Conservation (phyloP, 2,329 filamentous ascomycete genomes). For the Chaetomium sp. region DNA sequence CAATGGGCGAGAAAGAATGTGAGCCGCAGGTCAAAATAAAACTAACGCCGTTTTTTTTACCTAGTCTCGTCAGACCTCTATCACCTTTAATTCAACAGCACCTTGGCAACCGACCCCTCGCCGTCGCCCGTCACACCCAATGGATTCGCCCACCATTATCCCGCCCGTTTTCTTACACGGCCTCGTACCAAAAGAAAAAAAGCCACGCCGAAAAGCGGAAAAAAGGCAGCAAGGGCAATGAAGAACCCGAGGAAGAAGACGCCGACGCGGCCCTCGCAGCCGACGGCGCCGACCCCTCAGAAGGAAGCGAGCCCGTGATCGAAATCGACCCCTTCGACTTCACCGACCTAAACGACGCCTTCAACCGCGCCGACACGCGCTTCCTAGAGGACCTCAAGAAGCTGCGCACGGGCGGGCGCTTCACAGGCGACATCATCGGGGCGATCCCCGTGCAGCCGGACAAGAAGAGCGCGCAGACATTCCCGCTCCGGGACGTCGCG, state of each 20-base stretch:
- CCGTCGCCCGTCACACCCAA: neutral
- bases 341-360: constrained; percentile 40
- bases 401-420: constrained; percentile 42
- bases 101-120: constrained; percentile 1
- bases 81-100: neutral
- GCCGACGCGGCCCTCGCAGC: neutral
- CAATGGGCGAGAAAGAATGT: neutral
- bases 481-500: constrained; percentile 49
- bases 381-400: constrained; percentile 36
- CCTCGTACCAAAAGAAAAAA: constrained; percentile 2
- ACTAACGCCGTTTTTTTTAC: neutral
- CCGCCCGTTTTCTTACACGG: constrained; percentile 16
- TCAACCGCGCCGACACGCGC: constrained; percentile 36
- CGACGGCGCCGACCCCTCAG: neutral
- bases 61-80: no score
- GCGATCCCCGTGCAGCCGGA: constrained; percentile 32
- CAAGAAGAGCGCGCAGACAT: constrained; percentile 29
- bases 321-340: constrained; percentile 44
- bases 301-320: constrained; percentile 27
- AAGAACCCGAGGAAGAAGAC: neutral
- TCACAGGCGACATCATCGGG: constrained; percentile 46
- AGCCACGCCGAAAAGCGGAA: neutral
- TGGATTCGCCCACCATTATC: neutral
- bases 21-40: neutral
- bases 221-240: neutral